Evolutionary conservation across 2,329 filamentous ascomycete genomes (phyloP).

Genomic region (Achaetomium macrosporum): DNA sequence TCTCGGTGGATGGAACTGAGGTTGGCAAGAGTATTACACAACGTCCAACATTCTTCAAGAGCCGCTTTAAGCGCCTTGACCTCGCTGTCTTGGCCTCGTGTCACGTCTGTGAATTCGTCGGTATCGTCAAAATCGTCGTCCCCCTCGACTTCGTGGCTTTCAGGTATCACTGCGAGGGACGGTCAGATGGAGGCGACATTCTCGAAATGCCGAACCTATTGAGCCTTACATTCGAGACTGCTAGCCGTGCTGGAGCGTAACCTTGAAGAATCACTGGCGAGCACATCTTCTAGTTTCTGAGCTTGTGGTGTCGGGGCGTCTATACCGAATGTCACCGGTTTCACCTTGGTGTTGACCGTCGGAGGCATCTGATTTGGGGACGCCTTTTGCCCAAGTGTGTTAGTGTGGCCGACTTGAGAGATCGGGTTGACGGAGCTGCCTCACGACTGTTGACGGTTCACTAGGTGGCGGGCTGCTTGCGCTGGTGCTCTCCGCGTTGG

Average conservation of each 20-base stretch:
- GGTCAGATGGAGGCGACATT: slow-evolving; percentile 1
- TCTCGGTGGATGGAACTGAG: slow-evolving; percentile 79
- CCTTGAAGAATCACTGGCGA: slow-evolving; percentile 44
- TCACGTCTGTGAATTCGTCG: slow-evolving; percentile 36
- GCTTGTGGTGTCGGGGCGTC: slow-evolving; percentile 74
- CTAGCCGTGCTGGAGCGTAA: slow-evolving; percentile 62
- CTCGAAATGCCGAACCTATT: neutral
- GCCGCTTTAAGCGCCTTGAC: slow-evolving; percentile 66
- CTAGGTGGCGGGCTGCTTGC: slow-evolving; percentile 32
- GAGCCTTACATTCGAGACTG: slow-evolving; percentile 65
- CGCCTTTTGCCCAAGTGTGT: slow-evolving; percentile 25
- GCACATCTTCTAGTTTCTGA: slow-evolving; percentile 73
- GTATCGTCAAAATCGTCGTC: slow-evolving; percentile 52
- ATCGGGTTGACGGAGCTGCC: neutral
- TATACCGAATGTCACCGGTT: slow-evolving; percentile 57
- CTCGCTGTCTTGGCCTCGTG: slow-evolving; percentile 49
- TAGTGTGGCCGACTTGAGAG: neutral
- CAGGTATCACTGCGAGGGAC: slow-evolving; percentile 44
- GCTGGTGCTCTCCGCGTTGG: slow-evolving; percentile 28
- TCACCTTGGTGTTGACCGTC: slow-evolving; percentile 69
- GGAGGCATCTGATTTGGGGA: slow-evolving; percentile 51
- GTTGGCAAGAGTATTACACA: slow-evolving; percentile 84
- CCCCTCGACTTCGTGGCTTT: slow-evolving; percentile 43
- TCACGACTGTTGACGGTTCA: slow-evolving; percentile 35
- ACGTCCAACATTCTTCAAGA: slow-evolving; percentile 83